Evolutionary conservation across 495 filamentous ascomycete genomes (phyloP).

Genomic region (Xylaria sp.): DNA sequence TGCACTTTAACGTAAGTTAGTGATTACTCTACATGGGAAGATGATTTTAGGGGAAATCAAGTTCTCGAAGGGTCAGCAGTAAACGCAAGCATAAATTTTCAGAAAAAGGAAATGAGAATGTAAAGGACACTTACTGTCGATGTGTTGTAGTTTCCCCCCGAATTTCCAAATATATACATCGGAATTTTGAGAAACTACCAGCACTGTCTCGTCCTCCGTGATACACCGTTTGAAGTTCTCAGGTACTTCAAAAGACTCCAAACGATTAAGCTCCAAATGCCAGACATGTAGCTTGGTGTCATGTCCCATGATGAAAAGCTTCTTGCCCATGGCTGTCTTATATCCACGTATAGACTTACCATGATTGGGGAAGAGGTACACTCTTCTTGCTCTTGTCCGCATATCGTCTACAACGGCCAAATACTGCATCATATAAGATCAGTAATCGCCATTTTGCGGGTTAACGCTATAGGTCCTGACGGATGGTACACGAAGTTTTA

Average conservation of each 20-base stretch:
- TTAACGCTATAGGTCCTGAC: not conserved
- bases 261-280: constrained; percentile 39
- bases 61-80: constrained; percentile 10
- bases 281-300: constrained; percentile 35
- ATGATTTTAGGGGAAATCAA: constrained; percentile 2
- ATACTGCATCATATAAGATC: constrained; percentile 14
- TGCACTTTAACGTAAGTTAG: constrained; percentile 20
- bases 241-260: constrained; percentile 33
- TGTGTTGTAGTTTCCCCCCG: constrained; percentile 29
- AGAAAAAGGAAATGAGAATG: not conserved
- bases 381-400: constrained; percentile 37
- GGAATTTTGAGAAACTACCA: constrained; percentile 36
- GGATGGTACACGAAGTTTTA: not conserved
- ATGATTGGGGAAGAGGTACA: constrained; percentile 36
- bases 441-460: not conserved
- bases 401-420: constrained; percentile 41
- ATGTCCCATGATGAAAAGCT: constrained; percentile 38
- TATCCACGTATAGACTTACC: constrained; percentile 30
- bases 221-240: constrained; percentile 36
- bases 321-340: constrained; percentile 40
- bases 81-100: constrained; percentile 22
- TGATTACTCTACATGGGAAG: not conserved
- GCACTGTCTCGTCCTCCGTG: constrained; percentile 36
- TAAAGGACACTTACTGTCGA: constrained; percentile 32
- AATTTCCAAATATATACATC: constrained; percentile 40